Conservation (phyloP, 2,329 filamentous ascomycete genomes). For the Fusarium goolgardi region DNA sequence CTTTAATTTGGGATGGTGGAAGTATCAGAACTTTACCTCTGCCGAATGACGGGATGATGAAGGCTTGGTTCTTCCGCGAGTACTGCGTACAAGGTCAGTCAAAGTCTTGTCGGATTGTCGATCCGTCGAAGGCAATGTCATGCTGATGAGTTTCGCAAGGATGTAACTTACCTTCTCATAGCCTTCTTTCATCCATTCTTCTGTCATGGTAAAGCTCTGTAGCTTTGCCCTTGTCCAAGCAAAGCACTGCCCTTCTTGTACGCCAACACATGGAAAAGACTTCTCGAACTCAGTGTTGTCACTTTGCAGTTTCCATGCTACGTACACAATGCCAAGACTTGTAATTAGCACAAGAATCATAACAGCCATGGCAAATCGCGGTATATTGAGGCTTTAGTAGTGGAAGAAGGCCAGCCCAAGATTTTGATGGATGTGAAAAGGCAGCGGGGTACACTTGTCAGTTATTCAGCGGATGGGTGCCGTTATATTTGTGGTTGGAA, state of each 20-base stretch:
- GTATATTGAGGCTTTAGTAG: not conserved
- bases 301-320: not conserved
- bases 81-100: not conserved
- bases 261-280: not conserved
- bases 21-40: not conserved
- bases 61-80: not conserved
- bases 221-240: not conserved
- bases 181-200: not conserved
- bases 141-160: fast-evolving
- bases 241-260: not conserved
- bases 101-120: fast-evolving
- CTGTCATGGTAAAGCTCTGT: not conserved
- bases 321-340: not conserved
- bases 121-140: fast-evolving
- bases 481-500: not conserved
- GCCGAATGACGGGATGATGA: not conserved
- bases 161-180: not conserved
- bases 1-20: not conserved
- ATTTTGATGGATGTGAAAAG: not conserved
- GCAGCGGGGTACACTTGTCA: not conserved
- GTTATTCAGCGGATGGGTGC: no score
- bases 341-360: not conserved
- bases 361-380: not conserved
- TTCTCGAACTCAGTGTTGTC: not conserved
- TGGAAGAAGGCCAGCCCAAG: not conserved